Evolutionary conservation across 139 green algal species (phyloP).

Genomic region (Chlorella sp.): DNA sequence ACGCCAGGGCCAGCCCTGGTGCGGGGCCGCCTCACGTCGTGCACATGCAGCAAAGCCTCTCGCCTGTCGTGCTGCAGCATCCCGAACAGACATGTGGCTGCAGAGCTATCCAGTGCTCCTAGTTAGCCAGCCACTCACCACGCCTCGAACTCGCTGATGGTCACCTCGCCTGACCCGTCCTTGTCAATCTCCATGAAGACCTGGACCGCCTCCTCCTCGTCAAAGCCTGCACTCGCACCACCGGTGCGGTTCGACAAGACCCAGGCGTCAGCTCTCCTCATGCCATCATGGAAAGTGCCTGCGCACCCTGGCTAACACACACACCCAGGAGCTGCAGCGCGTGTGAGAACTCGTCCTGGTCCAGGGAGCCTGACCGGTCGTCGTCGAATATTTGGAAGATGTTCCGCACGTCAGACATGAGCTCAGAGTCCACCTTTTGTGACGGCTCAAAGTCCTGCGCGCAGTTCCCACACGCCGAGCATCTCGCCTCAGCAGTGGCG

Average conservation of each 20-base stretch:
- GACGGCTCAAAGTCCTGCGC: background rate
- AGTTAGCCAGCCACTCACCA: conserved; percentile 4
- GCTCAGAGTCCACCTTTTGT: background rate
- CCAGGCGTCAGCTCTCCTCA: no score
- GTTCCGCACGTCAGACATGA: background rate
- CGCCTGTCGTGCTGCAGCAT: no score
- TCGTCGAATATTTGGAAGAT: conserved; percentile 7
- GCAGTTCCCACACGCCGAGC: no score
- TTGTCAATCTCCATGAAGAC: conserved; percentile 9
- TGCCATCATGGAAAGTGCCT: no score
- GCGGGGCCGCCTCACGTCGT: no score
- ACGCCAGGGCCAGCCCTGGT: no score
- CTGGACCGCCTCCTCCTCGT: background rate
- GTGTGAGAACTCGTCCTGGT: conserved; percentile 6
- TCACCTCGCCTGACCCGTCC: conserved; percentile 3
- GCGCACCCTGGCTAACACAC: no score
- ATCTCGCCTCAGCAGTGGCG: no score
- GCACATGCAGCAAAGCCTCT: no score
- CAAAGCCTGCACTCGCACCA: conserved; percentile 8
- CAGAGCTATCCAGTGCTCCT: no score
- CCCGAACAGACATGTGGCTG: no score
- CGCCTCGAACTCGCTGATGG: background rate
- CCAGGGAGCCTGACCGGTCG: background rate
- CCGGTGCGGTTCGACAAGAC: no score
- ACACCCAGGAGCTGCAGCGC: background rate